Evolutionary conservation across 2,329 filamentous ascomycete species (phyloP).

Genomic region (Ceratocystis albifundus): DNA sequence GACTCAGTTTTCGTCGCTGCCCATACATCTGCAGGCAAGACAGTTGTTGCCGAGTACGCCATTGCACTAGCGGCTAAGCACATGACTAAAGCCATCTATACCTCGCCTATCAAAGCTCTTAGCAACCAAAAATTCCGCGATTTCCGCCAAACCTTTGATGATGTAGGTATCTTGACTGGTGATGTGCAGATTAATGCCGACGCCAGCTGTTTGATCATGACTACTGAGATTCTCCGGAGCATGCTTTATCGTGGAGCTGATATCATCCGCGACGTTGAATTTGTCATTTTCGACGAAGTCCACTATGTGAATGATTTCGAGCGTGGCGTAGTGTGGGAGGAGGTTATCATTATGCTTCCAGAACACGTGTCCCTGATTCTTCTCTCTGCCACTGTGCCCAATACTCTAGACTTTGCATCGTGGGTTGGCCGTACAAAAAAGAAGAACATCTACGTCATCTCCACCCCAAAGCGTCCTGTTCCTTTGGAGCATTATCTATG

Average conservation of each 20-base stretch:
- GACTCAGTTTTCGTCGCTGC: constrained; percentile 97
- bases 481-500: constrained; percentile 93
- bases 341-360: constrained; percentile 98
- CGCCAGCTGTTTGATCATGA: constrained; percentile 98
- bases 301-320: constrained; percentile 97
- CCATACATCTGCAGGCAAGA: constrained; percentile 95
- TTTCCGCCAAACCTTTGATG: constrained; percentile 79
- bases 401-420: constrained; percentile 93
- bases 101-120: constrained; percentile 92
- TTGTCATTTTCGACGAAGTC: constrained; percentile 97
- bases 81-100: constrained; percentile 99
- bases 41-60: constrained; percentile 94
- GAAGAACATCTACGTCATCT: constrained; percentile 98
- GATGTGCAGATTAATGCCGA: constrained; percentile 97
- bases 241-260: constrained; percentile 97
- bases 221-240: constrained; percentile 91
- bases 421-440: constrained; percentile 98
- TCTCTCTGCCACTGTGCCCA: constrained; percentile 90
- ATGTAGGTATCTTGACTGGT: constrained; percentile 91
- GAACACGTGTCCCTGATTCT: constrained; percentile 94
- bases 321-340: constrained; percentile 95
- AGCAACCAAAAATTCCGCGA: constrained; percentile 99
- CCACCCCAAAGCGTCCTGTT: constrained; percentile 86
- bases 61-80: constrained; percentile 94
- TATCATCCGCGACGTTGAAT: constrained; percentile 91